phyloP scores from a whole-genome alignment of 352 stramenopile genomes.

The Globisporangium camurandrum region DNA sequence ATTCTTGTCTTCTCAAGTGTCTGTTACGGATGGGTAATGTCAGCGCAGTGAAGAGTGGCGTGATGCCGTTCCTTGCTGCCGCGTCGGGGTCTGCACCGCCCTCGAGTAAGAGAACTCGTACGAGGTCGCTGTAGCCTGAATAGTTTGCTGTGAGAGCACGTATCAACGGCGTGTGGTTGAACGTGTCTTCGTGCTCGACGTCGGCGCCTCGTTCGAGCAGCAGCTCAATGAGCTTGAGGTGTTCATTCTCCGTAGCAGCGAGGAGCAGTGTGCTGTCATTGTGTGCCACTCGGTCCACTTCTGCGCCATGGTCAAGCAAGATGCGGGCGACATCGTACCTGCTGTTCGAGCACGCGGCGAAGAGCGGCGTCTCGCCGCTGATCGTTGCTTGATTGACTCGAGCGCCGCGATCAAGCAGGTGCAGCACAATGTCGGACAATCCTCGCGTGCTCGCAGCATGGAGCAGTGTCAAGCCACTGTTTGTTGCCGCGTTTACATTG shows the following conservation, averaged over 20 bases:
- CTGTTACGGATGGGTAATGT: too few relatives aligned
- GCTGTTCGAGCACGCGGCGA: not conserved
- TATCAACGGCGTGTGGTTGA: too few relatives aligned
- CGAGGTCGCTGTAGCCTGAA: too few relatives aligned
- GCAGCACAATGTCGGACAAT: not conserved
- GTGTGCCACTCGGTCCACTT: not conserved
- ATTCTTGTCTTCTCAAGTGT: not conserved
- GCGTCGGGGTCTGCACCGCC: too few relatives aligned
- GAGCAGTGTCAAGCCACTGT: not conserved
- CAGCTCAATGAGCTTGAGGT: not conserved
- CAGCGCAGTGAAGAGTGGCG: slow-evolving; percentile 1
- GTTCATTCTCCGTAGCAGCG: not conserved
- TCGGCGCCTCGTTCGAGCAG: not conserved
- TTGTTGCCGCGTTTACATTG: not conserved
- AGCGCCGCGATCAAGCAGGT: not conserved
- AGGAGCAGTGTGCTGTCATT: not conserved
- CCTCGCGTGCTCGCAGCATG: not conserved
- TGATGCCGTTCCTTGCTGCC: not conserved
- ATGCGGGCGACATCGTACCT: not conserved
- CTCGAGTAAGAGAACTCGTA: too few relatives aligned
- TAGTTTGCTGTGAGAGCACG: too few relatives aligned
- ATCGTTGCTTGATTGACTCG: not conserved
- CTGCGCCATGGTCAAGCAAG: not conserved
- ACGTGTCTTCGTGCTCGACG: not conserved
- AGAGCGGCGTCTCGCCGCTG: not conserved